phyloP scores from a whole-genome alignment of 768 basidiomycete genomes.

The Amanita rubescens region DNA sequence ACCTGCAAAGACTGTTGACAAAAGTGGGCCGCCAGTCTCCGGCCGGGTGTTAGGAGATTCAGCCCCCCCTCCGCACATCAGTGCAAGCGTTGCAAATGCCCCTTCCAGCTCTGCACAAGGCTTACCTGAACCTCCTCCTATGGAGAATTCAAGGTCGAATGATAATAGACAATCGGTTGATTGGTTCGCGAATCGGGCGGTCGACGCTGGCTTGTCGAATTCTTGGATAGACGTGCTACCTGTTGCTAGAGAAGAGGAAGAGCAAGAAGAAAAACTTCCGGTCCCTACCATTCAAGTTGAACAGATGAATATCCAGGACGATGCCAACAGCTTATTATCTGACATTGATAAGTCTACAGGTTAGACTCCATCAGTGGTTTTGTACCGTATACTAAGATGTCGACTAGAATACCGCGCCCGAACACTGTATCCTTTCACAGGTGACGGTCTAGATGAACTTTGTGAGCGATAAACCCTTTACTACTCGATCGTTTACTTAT shows the following conservation, averaged over 20 bases:
- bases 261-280: constrained; percentile 36
- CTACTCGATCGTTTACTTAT: background rate
- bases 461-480: constrained; percentile 38
- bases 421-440: constrained; percentile 79
- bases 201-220: constrained; percentile 40
- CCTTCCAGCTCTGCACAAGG: constrained; percentile 30
- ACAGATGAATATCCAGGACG: constrained; percentile 24
- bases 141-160: constrained; percentile 22
- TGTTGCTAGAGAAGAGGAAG: constrained; percentile 54
- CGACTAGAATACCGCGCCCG: constrained; percentile 63
- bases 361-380: constrained; percentile 25
- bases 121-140: constrained; percentile 23
- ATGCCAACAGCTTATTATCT: constrained; percentile 45
- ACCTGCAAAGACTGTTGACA: constrained; percentile 78
- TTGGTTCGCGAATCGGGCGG: constrained; percentile 87
- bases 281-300: constrained; percentile 56
- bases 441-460: constrained; percentile 83
- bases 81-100: constrained; percentile 31
- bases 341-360: constrained; percentile 66
- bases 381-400: constrained; percentile 6
- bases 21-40: constrained; percentile 58
- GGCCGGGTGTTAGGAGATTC: constrained; percentile 76
- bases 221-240: constrained; percentile 35
- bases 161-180: constrained; percentile 75
- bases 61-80: constrained; percentile 66